These are phyloP conservation scores for Tolypocladium album DNA, from an alignment of 2,329 filamentous ascomycete species.

Conservation along the genomic window DNA sequence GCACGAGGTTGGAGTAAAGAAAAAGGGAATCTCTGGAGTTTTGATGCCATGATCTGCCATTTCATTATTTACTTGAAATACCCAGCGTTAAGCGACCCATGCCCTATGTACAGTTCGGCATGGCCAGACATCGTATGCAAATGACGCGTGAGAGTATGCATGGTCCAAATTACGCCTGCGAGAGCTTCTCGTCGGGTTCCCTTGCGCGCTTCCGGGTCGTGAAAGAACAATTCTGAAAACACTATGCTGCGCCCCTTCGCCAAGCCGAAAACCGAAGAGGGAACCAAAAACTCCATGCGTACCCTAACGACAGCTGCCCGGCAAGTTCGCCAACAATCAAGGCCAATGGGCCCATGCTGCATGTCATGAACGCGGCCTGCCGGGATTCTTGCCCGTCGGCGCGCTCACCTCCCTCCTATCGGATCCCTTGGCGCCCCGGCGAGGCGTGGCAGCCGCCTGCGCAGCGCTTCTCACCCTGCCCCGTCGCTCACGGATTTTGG, in stretches of 20 bases:
- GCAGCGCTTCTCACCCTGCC: conserved; percentile 61
- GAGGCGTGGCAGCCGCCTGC: conserved; percentile 45
- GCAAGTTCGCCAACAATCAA: background rate
- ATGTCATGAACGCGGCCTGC: conserved; percentile 1
- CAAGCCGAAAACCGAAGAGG: background rate
- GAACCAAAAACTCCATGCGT: conserved; percentile 5
- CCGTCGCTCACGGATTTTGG: conserved; percentile 62
- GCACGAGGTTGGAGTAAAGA: background rate
- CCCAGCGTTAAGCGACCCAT: background rate
- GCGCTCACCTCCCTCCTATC: conserved; percentile 38
- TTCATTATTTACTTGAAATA: background rate
- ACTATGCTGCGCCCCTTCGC: background rate
- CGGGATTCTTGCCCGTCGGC: conserved; percentile 19
- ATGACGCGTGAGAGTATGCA: background rate
- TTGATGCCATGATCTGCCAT: background rate
- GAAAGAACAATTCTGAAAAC: background rate
- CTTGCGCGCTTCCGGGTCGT: background rate
- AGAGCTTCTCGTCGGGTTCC: background rate
- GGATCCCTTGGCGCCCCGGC: conserved; percentile 43
- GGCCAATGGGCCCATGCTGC: background rate
- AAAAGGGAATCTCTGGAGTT: background rate
- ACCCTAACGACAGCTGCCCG: background rate
- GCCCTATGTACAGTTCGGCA: background rate
- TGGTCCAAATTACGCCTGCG: background rate
- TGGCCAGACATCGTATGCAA: background rate